phyloP scores from a whole-genome alignment of 805 yeast species.

The Saturnispora besseyi region DNA sequence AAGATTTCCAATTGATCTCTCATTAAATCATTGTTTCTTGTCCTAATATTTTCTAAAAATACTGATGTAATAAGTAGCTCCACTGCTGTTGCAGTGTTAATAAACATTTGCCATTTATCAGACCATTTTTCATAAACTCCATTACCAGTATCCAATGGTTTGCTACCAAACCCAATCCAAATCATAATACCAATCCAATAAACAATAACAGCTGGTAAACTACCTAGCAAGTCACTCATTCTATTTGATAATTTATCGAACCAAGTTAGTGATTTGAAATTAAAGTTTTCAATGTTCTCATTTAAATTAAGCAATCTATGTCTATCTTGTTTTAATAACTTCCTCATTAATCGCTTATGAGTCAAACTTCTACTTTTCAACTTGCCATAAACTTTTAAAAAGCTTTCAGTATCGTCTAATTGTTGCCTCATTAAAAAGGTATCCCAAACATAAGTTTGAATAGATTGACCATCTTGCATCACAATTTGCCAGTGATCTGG shows the following conservation, averaged over 20 bases:
- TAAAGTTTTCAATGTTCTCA: neutral
- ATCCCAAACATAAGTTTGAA: constrained; percentile 33
- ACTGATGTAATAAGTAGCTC: constrained; percentile 28
- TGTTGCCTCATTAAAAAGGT: constrained; percentile 35
- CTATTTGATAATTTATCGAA: constrained; percentile 28
- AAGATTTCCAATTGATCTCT: constrained; percentile 15
- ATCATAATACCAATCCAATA: constrained; percentile 32
- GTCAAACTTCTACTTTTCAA: constrained; percentile 25
- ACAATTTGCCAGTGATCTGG: constrained; percentile 33
- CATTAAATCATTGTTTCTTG: constrained; percentile 29
- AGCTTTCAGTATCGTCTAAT: constrained; percentile 22
- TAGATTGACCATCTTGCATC: constrained; percentile 35
- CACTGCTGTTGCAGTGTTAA: constrained; percentile 35
- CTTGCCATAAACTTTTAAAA: constrained; percentile 21
- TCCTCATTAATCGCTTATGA: constrained; percentile 14
- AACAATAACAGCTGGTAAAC: constrained; percentile 24
- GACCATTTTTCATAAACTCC: constrained; percentile 21
- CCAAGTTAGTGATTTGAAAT: constrained; percentile 23
- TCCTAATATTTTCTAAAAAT: constrained; percentile 32
- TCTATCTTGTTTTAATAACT: neutral
- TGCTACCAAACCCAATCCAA: constrained; percentile 32
- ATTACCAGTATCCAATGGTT: constrained; percentile 14
- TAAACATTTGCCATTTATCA: constrained; percentile 33
- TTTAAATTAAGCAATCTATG: constrained; percentile 7
- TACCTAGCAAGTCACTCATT: constrained; percentile 25